Base-by-base conservation (phyloP, 768 basidiomycete genomes). In the Suillus fuscotomentosus region DNA sequence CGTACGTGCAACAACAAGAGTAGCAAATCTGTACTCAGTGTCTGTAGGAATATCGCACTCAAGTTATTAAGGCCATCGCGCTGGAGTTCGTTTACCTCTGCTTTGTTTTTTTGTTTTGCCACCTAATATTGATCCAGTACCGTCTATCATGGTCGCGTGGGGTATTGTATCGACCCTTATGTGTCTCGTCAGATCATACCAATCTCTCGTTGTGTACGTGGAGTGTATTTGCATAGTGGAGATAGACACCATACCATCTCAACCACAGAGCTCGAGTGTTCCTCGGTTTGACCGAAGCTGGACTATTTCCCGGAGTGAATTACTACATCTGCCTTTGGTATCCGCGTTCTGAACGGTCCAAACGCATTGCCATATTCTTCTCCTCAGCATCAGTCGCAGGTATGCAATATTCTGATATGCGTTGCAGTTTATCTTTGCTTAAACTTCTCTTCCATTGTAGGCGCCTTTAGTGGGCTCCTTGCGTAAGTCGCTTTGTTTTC, bases 331-430 rank as follows among this genome's bases (percentile, higher is more conserved):
- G 83, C 10, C 71, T 85, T 57, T 89, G 87, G 87, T 86, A 91
- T 70, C 81, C 85, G 8, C 78, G 83, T 43, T 76, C 77, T 56
- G 87, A 89, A 68, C 82, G 86, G 48, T 86, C 84, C 20, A 76
- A 75, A 68, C 82, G 88, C 36, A 81, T 87, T 62, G 85, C 87
- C 5, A 77, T 89, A 42, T 88, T 89, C 78, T 88, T 88, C 71
- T 83, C 83, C 11, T 85, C 86, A 42, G 85, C 86, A 13, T 86
- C 85, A 1, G 70, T 84, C 38, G 82, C 86, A 20, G 86, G 82
- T 73, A 39, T 39, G 71, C 64, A 47, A 11, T 3, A 20, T n/a
- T 38, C 7, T 42, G 1, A 60, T 31, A 15, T 34, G 20, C 6
- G 6, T 11, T 0, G 6, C 3, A 7, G 11, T 31, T 1, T 13